These are phyloP conservation scores for Gastrolobium bilobum DNA, from an alignment of 306 rosid genomes.

Conservation along the genomic window DNA sequence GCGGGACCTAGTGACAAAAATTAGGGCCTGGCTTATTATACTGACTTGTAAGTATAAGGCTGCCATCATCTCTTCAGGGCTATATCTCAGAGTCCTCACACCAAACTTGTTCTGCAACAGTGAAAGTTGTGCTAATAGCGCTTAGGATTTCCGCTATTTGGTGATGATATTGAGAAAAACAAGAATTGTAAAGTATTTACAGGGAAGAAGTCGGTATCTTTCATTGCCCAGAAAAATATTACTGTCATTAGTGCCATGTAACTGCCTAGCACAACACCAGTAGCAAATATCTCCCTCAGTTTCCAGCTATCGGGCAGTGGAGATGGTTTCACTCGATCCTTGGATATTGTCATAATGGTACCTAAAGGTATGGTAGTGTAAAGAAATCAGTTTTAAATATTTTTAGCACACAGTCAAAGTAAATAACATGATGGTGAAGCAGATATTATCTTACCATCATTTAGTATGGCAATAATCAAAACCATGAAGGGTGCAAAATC, in stretches of 20 bases:
- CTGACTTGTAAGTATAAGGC: conserved; percentile 96
- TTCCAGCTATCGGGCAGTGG: conserved; percentile 96
- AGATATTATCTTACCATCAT: conserved; percentile 73
- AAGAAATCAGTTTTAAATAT: conserved; percentile 38
- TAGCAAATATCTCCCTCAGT: conserved; percentile 88
- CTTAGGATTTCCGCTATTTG: neutral
- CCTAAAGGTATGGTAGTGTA: conserved; percentile 57
- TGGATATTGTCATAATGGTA: conserved; percentile 94
- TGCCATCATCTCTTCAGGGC: conserved; percentile 74
- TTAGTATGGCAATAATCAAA: conserved; percentile 89
- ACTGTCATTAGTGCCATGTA: conserved; percentile 97
- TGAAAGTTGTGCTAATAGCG: conserved; percentile 2
- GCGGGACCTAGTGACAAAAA: conserved; percentile 93
- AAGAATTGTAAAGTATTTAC: conserved; percentile 52
- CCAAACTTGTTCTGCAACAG: conserved; percentile 70
- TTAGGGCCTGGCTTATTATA: conserved; percentile 93
- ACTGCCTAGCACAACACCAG: conserved; percentile 92
- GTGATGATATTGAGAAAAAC: conserved; percentile 3
- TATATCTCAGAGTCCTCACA: conserved; percentile 55
- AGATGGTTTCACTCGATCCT: conserved; percentile 96
- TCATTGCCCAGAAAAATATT: conserved; percentile 81
- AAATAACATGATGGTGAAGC: conserved; percentile 5
- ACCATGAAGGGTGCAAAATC: conserved; percentile 99
- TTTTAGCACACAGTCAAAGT: neutral
- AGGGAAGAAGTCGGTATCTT: conserved; percentile 75